Base-by-base conservation (phyloP, 2,329 filamentous ascomycete genomes). In the Colletotrichum navitas region DNA sequence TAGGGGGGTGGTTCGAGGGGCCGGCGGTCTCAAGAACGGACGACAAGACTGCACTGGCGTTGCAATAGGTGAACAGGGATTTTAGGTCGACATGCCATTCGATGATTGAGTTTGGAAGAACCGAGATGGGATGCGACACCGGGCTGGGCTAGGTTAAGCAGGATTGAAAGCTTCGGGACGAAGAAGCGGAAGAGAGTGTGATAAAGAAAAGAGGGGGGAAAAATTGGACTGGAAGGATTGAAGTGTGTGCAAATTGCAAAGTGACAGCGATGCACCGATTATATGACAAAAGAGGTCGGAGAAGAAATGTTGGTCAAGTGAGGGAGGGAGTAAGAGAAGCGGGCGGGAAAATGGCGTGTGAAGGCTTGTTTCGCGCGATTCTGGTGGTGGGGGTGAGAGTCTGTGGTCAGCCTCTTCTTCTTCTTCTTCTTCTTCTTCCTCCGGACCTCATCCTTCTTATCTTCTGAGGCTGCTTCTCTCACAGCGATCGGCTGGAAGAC, bases 361-460 rank as follows among this genome's bases (percentile, higher is more conserved):
- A 62, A 47, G 47, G 66, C 66, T 71, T 68, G 32, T 52, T 49
- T 61, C 56, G 67, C 34, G 36, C 34, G 45, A 59, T 66, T 54
- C 69, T 72, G 54, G 69, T 32, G 47, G 66, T 51, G 66, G 61
- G 32, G 26, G 43, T 55, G 39, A 10, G 43, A 47, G 21, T 32
- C 55, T 72, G 43, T 36, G 60, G 70, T 71, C 51, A 72, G 70
- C 70, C 55, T 66, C 70, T 58, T 72, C 32, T 52, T 29, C 16
- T 14, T 63, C 32, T 52, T 29, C 16, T 14, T 63, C 65, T 29
- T 29, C 29, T 29, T 29, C 29, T 29, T 29, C 29, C 29, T 29
- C 54, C 54, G 59, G 65, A 68, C 65, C 61, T 70, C 61, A 45
- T 70, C 43, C 26, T 49, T 59, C 61, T 66, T 58, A 62, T 71